Percentiles rank a stretch among this genome's conserved stretches.
Evolutionary conservation across 768 basidiomycete species (phyloP).

Genomic region (Termitomyces sp.): DNA sequence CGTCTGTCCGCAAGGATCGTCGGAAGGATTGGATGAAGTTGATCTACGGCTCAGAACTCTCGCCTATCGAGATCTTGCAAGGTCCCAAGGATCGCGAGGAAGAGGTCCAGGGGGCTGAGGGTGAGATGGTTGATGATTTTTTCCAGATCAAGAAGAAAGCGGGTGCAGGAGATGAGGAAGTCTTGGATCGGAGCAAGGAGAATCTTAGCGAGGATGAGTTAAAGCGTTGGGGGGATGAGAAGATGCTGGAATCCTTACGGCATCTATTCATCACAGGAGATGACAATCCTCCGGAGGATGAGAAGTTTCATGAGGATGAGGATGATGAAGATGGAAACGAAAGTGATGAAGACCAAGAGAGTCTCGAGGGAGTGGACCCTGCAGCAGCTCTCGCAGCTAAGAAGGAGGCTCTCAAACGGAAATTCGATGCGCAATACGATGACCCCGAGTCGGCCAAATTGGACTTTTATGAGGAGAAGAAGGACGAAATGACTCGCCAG

Average conservation of each 20-base stretch:
- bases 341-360: constrained; percentile 21
- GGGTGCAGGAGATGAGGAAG: constrained; percentile 36
- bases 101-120: constrained; percentile 15
- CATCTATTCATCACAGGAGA: constrained; percentile 81
- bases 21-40: constrained; percentile 79
- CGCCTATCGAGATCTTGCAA: constrained; percentile 60
- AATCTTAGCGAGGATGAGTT: constrained; percentile 41
- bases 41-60: constrained; percentile 68
- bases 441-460: constrained; percentile 72
- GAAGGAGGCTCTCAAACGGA: constrained; percentile 87
- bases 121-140: constrained; percentile 56
- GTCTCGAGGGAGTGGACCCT: constrained; percentile 27
- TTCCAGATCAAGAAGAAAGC: constrained; percentile 51
- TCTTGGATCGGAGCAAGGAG: constrained; percentile 68
- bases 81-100: constrained; percentile 33
- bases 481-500: constrained; percentile 86
- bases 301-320: constrained; percentile 24
- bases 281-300: constrained; percentile 28
- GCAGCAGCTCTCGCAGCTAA: constrained; percentile 67
- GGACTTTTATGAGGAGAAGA: constrained; percentile 89
- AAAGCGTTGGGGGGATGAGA: constrained; percentile 80
- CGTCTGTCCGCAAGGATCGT: constrained; percentile 30
- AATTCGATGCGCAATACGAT: constrained; percentile 97
- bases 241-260: constrained; percentile 79
- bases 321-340: constrained; percentile 31